Evolutionary conservation across 2,329 filamentous ascomycete species (phyloP), one percentile per base, ranked within the genome.

Genomic region (Teratosphaeriaceae sp.): DNA sequence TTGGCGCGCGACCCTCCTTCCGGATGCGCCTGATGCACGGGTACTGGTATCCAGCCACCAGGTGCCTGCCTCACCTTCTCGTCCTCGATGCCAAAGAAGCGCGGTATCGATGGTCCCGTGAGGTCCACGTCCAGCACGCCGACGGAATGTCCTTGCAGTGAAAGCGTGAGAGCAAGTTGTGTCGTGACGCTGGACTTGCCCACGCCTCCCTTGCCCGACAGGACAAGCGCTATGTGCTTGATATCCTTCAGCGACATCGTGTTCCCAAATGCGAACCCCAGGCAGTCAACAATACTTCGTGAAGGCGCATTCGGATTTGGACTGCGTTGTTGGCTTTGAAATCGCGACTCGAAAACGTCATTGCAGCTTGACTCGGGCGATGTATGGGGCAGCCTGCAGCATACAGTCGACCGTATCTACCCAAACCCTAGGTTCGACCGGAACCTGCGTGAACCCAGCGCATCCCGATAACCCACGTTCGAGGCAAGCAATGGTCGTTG

Each of bases 141-240:
- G 33, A 97, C 90, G 0, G 86, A 88, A 63, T 90, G 79, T 45
- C 90, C 90, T 50, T 86, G 79, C 1, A 92, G 76, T 2, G 88
- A 83, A 23, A 98, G 80, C 0, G 89, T 88, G 27, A 98, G 78
- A 7, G 92, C 92, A 13, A 98, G 81, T 65, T 98, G 92, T 1
- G 90, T 94, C 1, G 92, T 97, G n/a, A 96, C 82, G 40, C 88
- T 95, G 33, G 90, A 97, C 73, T 98, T 98, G 45, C 92, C 92
- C 16, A 98, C 92, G 55, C 92, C 92, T 60, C 92, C 92, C 76
- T 98, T 98, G 56, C 92, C 92, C 11, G 92, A 97, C 37, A 98
- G 83, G 49, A 87, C 85, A 55, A 92, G 76, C 51, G 88, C 73
- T 50, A 92, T 83, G 61, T 89, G 81, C 58, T 86, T 84, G 58